Evolutionary conservation across 371 early-diverging fungal species (phyloP), one percentile per base, ranked within the genome.

Genomic region (Actinomortierella wolfii): DNA sequence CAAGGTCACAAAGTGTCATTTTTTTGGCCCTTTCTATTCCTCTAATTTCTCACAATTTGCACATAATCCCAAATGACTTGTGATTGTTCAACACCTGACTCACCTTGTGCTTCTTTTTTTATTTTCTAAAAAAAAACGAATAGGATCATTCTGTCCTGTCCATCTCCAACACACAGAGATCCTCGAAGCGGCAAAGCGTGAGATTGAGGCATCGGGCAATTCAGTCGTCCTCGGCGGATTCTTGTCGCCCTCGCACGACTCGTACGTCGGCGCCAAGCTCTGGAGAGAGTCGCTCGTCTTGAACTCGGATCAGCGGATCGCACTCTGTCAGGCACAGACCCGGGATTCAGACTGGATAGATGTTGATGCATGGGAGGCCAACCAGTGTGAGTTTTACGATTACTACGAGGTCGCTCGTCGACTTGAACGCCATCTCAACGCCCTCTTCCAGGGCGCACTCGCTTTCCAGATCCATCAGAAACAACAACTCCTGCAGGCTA

Each of bases 141-240:
- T 60, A 70, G 77, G 77, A 21, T 76, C 77, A 3, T 67, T 71
- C 50, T 71, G 68, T 18, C 77, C 77, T 13, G 64, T 76, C 46
- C 77, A 76, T 53, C 54, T 64, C 41, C 68, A 71, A 21, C 77
- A 76, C 41, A 64, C 58, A 20, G 60, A 71, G 24, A 76, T 67
- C 63, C 60, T 76, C 21, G 70, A 76, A 54, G 63, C 64, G 1
- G 77, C 77, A 18, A 76, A 71, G 56, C 40, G 42, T 28, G 48
- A 45, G 51, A 65, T 76, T 55, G 73, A 76, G 41, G 58, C 44
- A 40, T 26, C 60, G 42, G 45, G 52, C 39, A 21, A 54, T 15
- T 67, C 64, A 15, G 52, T 74, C 53, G 60, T 76, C 29, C 61
- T 76, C 24, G 73, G 67, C 20, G 77, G 77, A 14, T 76, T 59